Evolutionary conservation across 2,329 filamentous ascomycete species (phyloP).

Genomic region (Fusarium sp.): DNA sequence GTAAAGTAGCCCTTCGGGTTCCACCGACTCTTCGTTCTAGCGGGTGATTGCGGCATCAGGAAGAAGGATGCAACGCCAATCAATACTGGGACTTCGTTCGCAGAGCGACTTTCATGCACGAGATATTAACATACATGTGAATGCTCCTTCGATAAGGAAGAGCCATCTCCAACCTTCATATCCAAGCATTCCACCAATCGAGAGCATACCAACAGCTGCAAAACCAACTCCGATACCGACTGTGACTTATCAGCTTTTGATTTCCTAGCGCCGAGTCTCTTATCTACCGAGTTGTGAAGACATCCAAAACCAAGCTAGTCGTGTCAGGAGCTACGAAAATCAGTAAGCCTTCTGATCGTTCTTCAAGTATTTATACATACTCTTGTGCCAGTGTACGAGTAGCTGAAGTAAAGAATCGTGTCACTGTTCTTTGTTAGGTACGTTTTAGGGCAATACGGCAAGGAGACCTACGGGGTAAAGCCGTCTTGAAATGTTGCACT

Average conservation of each 20-base stretch:
- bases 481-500: not conserved
- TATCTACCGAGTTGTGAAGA: not conserved
- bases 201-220: conserved; percentile 55
- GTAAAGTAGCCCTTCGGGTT: not conserved
- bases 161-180: conserved; percentile 68
- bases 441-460: fast-evolving
- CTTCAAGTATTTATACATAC: not conserved
- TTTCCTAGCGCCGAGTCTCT: fast-evolving
- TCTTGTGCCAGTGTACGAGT: not conserved
- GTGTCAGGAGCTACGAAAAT: not conserved
- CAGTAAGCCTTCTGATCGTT: not conserved
- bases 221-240: not conserved
- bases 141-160: conserved; percentile 52
- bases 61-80: not conserved
- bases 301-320: not conserved
- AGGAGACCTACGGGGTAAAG: not conserved
- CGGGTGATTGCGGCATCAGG: not conserved
- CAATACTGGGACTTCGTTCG: not conserved
- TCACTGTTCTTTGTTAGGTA: not conserved
- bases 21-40: not conserved
- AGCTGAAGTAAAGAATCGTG: not conserved
- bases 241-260: not conserved
- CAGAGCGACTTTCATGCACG: fast-evolving
- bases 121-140: not conserved
- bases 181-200: conserved; percentile 60